Base-by-base conservation (phyloP, 306 rosid genomes). In the Lathyrus sativus region DNA sequence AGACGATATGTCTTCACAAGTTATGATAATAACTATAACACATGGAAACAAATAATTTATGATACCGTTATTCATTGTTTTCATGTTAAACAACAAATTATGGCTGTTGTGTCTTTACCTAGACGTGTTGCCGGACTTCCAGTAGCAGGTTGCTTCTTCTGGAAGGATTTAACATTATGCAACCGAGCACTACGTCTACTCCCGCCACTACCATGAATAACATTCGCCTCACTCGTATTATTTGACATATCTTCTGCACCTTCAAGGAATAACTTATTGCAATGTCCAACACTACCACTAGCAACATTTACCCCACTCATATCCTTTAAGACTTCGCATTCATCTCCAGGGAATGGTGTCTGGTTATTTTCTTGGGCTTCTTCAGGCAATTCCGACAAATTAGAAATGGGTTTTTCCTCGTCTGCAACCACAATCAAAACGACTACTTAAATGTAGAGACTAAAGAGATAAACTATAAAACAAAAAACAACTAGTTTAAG, bases 141-240 rank as follows among this genome's bases (percentile, higher is more conserved):
- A 65, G 78, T 73, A 65, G 63, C 62, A 4, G 62, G 61, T 49
- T 45, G 57, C 53, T 59, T 70, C 73, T 59, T 67, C 67, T 22
- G 68, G 13, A 11, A 8, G 56, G 6, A 33, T 33, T 28, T 11
- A 28, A 28, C 5, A 56, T 56, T 70, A 42, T 10, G 74, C 68
- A 74, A 72, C 19, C 69, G 74, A 11, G 51, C 68, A 55, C 72
- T 44, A 54, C 39, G 18, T 70, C 70, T 57, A 37, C 15, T 49
- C 26, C 44, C 2, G 7, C 14, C 67, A 61, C 44, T 56, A 67
- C 24, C 62, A 3, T 19, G 56, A 39, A 45, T 19, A 69, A 41
- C 56, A 70, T 64, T 74, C 14, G 11, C 74, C 28, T 64, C 22
- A 29, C 11, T 63, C 18, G 7, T 68, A 70, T 38, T 67, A 41